These are phyloP conservation scores for Carex arenaria DNA, from an alignment of 202 grass and related monocot genomes.

Conservation along the genomic window DNA sequence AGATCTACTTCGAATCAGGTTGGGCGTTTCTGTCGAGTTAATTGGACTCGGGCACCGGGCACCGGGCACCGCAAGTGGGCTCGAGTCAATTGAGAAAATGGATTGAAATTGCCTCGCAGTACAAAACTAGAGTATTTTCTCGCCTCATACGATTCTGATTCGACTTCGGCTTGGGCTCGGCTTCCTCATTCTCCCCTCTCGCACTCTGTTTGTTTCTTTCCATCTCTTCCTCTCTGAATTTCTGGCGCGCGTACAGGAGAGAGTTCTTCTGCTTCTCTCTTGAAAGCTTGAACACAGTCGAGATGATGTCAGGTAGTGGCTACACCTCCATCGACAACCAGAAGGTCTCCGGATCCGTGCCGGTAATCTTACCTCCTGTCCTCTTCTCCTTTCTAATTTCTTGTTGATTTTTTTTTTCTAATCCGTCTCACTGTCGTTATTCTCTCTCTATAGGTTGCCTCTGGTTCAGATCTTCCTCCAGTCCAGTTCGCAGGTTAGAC, in stretches of 20 bases:
- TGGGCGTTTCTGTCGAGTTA: not conserved
- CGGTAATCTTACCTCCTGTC: constrained; percentile 36
- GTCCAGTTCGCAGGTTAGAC: constrained; percentile 61
- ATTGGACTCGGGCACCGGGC: not conserved
- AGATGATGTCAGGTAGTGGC: constrained; percentile 47
- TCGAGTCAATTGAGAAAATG: not conserved
- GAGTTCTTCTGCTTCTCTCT: constrained; percentile 1
- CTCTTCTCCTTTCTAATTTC: not conserved
- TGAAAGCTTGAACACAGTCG: not conserved
- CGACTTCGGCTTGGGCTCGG: not conserved
- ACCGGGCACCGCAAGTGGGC: too few relatives aligned
- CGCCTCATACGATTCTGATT: constrained; percentile 7
- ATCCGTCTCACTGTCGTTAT: constrained; percentile 7
- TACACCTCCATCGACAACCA: constrained; percentile 84
- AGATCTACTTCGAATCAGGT: too few relatives aligned
- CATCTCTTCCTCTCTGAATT: not conserved
- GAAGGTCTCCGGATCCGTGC: constrained; percentile 89
- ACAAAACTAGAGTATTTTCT: not conserved
- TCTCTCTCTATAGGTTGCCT: constrained; percentile 36
- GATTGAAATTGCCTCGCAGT: not conserved
- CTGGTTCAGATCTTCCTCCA: constrained; percentile 58
- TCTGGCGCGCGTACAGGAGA: not conserved
- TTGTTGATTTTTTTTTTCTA: not conserved
- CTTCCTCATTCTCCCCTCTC: not conserved
- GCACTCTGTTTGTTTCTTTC: not conserved